Evolutionary conservation across 2,329 filamentous ascomycete genomes (phyloP), one percentile per base, ranked within the genome.

Genomic region (Aspergillus sclerotialis): DNA sequence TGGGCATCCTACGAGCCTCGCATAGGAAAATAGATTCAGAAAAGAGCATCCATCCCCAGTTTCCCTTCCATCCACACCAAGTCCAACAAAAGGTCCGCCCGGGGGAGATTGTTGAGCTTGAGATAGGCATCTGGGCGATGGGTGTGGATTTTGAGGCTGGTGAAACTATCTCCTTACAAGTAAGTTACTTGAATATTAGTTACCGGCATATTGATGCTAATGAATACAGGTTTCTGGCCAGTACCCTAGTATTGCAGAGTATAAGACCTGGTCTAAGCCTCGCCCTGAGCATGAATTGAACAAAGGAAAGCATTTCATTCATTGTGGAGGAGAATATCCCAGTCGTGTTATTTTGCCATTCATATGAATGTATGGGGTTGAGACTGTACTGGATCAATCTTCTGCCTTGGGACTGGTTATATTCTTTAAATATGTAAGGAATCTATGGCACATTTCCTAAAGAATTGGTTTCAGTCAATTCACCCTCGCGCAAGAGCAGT

Each of bases 71-170:
- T 32, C 55, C 65, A 0, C 64, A 71, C 36, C 52, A 57, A 4
- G 46, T 49, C 11, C 53, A 66, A 28, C 55, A 67, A 28, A 66
- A 67, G 43, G 51, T 70, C 1, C 35, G 45, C 2, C 57, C 55
- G 0, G 68, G 67, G 0, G 49, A 60, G 5, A 48, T 70, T 13
- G 65, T 69, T 4, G 60, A 60, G 43, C 47, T 71, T 4, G 65
- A 71, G 29, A 70, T 72, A 37, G 65, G 65, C 0, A 65, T 72
- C 9, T 72, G 65, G 67, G 58, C 61, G 0, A 62, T 65, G 53
- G 67, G 67, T 0, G 56, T 68, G 0, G 61, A 68, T 17, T 72
- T 64, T 44, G 63, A 69, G 3, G 60, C 52, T 5, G 67, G 63
- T 0, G 63, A 69, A 39, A 39, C 44, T 2, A 38, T 51, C 18